phyloP scores from a whole-genome alignment of 306 rosid species.

The Leucaena leucocephala region DNA sequence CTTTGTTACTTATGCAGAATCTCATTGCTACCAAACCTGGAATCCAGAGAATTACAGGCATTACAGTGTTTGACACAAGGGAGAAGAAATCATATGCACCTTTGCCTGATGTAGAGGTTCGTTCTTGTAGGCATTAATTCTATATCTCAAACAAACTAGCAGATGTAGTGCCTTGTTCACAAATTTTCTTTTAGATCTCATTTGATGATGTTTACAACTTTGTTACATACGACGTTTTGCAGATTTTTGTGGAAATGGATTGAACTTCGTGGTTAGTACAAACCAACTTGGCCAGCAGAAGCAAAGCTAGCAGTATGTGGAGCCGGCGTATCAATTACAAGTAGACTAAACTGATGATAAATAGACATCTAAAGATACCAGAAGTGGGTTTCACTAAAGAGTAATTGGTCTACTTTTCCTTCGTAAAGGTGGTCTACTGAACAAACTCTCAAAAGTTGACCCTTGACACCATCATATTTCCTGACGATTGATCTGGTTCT shows the following conservation, averaged over 20 bases:
- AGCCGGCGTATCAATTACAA: not conserved
- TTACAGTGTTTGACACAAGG: conserved; percentile 69
- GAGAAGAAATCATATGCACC: conserved; percentile 81
- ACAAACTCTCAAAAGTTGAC: not conserved
- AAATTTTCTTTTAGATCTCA: not conserved
- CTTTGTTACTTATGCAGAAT: conserved; percentile 58
- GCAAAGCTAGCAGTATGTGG: not conserved
- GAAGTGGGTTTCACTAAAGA: not conserved
- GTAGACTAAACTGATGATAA: not conserved
- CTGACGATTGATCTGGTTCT: conserved; percentile 28
- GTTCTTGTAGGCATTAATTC: conserved; percentile 32
- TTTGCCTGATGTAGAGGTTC: conserved; percentile 87
- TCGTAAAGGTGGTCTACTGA: not conserved
- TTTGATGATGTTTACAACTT: not conserved
- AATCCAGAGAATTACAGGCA: conserved; percentile 87
- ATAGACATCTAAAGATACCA: not conserved
- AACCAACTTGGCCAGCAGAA: conserved; percentile 17
- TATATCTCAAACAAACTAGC: conserved; percentile 14
- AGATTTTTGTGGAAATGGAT: conserved; percentile 84
- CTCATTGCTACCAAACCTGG: conserved; percentile 92
- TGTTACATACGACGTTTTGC: conserved; percentile 41
- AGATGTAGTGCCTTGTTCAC: conserved; percentile 5
- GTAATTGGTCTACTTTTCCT: not conserved
- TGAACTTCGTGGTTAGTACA: conserved; percentile 38
- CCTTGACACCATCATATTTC: conserved; percentile 13